These are phyloP conservation scores for Penicillium verrucosum DNA, from an alignment of 2,329 filamentous ascomycete species.

Conservation along the genomic window DNA sequence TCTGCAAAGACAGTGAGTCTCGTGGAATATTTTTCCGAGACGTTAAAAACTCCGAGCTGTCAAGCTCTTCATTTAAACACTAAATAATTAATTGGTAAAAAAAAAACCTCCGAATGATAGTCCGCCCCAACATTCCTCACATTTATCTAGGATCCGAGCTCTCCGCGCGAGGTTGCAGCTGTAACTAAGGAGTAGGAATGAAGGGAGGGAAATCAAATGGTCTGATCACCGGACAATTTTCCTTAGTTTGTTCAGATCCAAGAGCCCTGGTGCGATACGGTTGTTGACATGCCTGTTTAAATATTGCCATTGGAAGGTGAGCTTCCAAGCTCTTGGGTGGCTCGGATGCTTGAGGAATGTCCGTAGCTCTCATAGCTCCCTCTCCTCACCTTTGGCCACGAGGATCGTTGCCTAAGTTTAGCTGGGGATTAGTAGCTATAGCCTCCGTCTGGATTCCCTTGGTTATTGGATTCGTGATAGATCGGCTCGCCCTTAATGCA, in stretches of 20 bases:
- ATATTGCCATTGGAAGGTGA: slow-evolving; percentile 4
- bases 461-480: slow-evolving; percentile 3
- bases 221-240: slow-evolving; percentile 10
- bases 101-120: slow-evolving; percentile 7
- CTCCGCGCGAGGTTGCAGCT: slow-evolving; percentile 9
- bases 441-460: slow-evolving; percentile 6
- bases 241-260: neutral
- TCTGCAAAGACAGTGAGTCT: neutral
- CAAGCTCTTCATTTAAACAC: slow-evolving; percentile 11
- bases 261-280: neutral
- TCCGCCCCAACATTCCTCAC: slow-evolving; percentile 5
- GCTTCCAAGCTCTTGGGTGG: neutral
- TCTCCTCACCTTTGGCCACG: slow-evolving; percentile 4
- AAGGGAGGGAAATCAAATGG: slow-evolving; percentile 10
- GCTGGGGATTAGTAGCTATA: neutral
- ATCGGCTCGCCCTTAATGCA: neutral
- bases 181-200: slow-evolving; percentile 11
- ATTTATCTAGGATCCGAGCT: slow-evolving; percentile 1
- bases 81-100: slow-evolving; percentile 4
- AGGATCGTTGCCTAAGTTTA: slow-evolving; percentile 5
- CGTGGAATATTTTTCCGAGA: neutral
- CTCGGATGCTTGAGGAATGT: slow-evolving; percentile 4
- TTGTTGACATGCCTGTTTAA: slow-evolving; percentile 7
- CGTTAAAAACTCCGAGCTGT: neutral
- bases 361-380: slow-evolving; percentile 9